These are phyloP conservation scores for Glarea lozoyensis DNA, from an alignment of 495 filamentous ascomycete species.

Conservation along the genomic window DNA sequence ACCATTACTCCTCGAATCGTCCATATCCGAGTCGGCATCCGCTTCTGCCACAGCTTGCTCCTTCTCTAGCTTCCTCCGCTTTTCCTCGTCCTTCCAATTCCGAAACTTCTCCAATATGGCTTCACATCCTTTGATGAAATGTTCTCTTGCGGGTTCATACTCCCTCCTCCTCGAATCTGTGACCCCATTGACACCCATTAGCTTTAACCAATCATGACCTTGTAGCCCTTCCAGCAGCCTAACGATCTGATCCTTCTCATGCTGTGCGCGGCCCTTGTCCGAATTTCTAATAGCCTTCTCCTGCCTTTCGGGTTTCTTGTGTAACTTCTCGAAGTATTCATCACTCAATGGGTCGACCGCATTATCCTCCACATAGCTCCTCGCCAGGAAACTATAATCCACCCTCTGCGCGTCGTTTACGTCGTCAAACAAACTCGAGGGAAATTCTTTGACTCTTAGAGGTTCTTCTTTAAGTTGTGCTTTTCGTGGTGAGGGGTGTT, in stretches of 20 bases:
- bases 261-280: slow-evolving; percentile 83
- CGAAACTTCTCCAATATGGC: slow-evolving; percentile 78
- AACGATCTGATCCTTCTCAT: slow-evolving; percentile 83
- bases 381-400: slow-evolving; percentile 45
- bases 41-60: slow-evolving; percentile 43
- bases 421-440: slow-evolving; percentile 34
- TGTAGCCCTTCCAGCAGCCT: slow-evolving; percentile 78
- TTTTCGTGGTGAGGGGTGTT: slow-evolving; percentile 21
- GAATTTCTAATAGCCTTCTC: slow-evolving; percentile 92
- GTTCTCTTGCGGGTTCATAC: slow-evolving; percentile 75
- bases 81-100: slow-evolving; percentile 84
- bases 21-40: slow-evolving; percentile 30
- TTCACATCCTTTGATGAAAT: slow-evolving; percentile 74
- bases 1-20: slow-evolving; percentile 29
- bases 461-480: slow-evolving; percentile 16
- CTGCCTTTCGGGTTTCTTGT: slow-evolving; percentile 71
- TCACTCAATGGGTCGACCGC: slow-evolving; percentile 62
- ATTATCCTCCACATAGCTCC: slow-evolving; percentile 28
- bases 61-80: slow-evolving; percentile 61
- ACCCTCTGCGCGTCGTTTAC: slow-evolving; percentile 44
- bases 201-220: slow-evolving; percentile 85
- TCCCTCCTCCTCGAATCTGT: slow-evolving; percentile 75
- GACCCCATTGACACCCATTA: slow-evolving; percentile 84
- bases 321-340: slow-evolving; percentile 54
- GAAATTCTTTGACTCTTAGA: slow-evolving; percentile 35